phyloP scores from a whole-genome alignment of 2,329 filamentous ascomycete genomes.

The Aureobasidium sp. region DNA sequence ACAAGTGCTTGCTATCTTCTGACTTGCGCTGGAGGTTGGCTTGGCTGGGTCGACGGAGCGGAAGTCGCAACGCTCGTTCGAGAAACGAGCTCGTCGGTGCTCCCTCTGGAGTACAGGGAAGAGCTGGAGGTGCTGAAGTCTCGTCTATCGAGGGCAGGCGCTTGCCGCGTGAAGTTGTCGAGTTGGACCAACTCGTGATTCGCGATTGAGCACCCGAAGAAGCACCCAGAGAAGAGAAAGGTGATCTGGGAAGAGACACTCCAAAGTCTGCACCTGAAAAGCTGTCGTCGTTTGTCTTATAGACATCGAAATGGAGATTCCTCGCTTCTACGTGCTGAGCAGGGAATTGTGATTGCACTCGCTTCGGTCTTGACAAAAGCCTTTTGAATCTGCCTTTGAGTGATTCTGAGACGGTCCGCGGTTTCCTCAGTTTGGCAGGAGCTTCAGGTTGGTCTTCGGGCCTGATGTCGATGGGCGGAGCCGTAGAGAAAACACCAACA shows the following conservation, averaged over 20 bases:
- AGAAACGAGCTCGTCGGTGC: slow-evolving; percentile 25
- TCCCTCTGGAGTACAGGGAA: neutral
- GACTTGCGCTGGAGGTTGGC: slow-evolving; percentile 24
- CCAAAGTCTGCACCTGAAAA: slow-evolving; percentile 9
- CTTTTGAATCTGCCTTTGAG: slow-evolving; percentile 56
- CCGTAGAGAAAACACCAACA: slow-evolving; percentile 17
- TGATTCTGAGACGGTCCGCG: slow-evolving; percentile 56
- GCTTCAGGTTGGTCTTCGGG: slow-evolving; percentile 19
- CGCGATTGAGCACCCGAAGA: slow-evolving; percentile 40
- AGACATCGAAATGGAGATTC: slow-evolving; percentile 23
- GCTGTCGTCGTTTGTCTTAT: slow-evolving; percentile 12
- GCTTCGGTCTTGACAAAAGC: slow-evolving; percentile 43
- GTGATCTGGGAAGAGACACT: slow-evolving; percentile 8
- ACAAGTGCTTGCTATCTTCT: slow-evolving; percentile 54
- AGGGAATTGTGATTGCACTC: slow-evolving; percentile 36
- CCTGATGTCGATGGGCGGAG: slow-evolving; percentile 13
- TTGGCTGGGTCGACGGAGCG: slow-evolving; percentile 25
- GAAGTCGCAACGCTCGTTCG: slow-evolving; percentile 24
- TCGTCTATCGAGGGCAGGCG: slow-evolving; percentile 16
- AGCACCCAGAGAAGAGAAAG: neutral
- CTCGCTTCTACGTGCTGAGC: slow-evolving; percentile 45
- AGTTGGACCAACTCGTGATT: slow-evolving; percentile 67
- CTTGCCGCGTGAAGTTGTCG: slow-evolving; percentile 42
- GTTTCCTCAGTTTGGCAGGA: slow-evolving; percentile 32
- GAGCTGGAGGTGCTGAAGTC: slow-evolving; percentile 7